phyloP scores from a whole-genome alignment of 1,284 basidiomycete genomes.

The Calocybe gambosa region DNA sequence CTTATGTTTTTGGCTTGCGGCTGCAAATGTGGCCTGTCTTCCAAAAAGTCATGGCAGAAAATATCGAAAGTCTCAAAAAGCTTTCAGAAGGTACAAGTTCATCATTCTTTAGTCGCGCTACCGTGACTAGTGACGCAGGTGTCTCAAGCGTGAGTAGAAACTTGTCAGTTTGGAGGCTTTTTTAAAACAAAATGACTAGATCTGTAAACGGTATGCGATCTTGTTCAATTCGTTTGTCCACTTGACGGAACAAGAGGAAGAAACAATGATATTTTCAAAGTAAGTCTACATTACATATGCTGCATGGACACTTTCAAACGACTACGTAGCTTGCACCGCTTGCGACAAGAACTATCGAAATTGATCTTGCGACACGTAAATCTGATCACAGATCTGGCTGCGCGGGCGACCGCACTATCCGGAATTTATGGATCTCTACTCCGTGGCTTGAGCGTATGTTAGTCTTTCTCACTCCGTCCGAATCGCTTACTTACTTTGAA shows the following conservation, averaged over 20 bases:
- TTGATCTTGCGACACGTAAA: constrained; percentile 70
- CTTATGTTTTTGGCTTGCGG: constrained; percentile 73
- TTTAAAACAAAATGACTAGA: constrained; percentile 20
- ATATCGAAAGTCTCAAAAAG: constrained; percentile 76
- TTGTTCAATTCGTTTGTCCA: constrained; percentile 78
- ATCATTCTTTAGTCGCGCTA: constrained; percentile 61
- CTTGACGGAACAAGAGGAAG: constrained; percentile 78
- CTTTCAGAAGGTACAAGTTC: constrained; percentile 64
- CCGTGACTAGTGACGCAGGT: constrained; percentile 61
- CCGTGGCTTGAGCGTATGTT: constrained; percentile 69
- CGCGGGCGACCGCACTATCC: constrained; percentile 65
- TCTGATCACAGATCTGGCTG: constrained; percentile 56
- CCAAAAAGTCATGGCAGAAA: constrained; percentile 81
- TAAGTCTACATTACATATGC: constrained; percentile 28
- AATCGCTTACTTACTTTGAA: constrained; percentile 7
- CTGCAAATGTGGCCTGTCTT: constrained; percentile 89
- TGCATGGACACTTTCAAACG: background rate
- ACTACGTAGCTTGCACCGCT: constrained; percentile 63
- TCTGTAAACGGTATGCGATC: constrained; percentile 64
- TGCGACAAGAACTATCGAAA: constrained; percentile 80
- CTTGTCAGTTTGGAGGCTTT: background rate
- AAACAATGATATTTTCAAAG: constrained; percentile 95
- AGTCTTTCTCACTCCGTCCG: background rate
- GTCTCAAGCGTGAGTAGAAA: constrained; percentile 51
- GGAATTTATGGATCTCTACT: constrained; percentile 73